Percentiles rank a stretch among this genome's conserved stretches.
These are phyloP conservation scores for Davidsoniella eucalypti DNA, from an alignment of 2,329 filamentous ascomycete genomes.

Conservation along the genomic window DNA sequence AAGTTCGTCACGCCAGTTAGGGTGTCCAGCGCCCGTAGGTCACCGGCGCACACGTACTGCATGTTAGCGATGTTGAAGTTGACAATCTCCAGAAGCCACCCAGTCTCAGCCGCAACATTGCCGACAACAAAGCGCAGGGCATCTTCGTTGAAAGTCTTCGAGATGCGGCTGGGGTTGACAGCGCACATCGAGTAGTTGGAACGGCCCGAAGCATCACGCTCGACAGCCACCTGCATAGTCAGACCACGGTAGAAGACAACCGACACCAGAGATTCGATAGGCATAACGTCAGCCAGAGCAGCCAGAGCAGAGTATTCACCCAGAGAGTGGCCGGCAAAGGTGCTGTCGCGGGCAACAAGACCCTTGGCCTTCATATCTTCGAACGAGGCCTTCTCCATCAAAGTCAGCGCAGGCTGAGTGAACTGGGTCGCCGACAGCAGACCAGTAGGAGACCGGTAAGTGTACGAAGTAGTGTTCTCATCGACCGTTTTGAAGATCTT, in stretches of 20 bases:
- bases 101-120: constrained; percentile 84
- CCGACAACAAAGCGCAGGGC: constrained; percentile 92
- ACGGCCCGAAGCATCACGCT: constrained; percentile 79
- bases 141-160: constrained; percentile 96
- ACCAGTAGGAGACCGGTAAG: constrained; percentile 87
- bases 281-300: constrained; percentile 94
- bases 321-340: constrained; percentile 92
- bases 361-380: constrained; percentile 98
- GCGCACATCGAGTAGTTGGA: constrained; percentile 99
- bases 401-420: constrained; percentile 87
- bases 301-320: constrained; percentile 97
- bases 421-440: constrained; percentile 95
- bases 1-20: constrained; percentile 77
- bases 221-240: constrained; percentile 98
- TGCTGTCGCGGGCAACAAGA: constrained; percentile 87
- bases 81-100: constrained; percentile 96
- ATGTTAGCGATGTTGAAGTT: constrained; percentile 77
- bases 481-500: constrained; percentile 98
- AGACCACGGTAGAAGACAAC: constrained; percentile 98
- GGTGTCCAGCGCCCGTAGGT: constrained; percentile 54
- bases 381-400: constrained; percentile 99
- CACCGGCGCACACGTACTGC: constrained; percentile 59
- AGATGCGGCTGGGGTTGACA: constrained; percentile 95
- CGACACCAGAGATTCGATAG: constrained; percentile 95
- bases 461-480: constrained; percentile 88